phyloP scores from a whole-genome alignment of 2,329 filamentous ascomycete genomes.

The Apiospora kogelbergensis region DNA sequence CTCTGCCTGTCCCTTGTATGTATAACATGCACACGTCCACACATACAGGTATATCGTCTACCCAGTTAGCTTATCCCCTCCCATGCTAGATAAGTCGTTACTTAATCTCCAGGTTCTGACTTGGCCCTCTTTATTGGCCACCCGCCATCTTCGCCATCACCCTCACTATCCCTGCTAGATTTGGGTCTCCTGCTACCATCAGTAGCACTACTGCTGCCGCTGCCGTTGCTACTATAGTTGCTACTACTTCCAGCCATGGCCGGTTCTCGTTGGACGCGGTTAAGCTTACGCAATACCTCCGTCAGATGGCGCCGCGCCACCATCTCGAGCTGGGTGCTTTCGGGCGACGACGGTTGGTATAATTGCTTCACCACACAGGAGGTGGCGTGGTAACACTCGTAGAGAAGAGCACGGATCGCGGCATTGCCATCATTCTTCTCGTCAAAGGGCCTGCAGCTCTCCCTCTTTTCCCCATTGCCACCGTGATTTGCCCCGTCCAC shows the following conservation, averaged over 20 bases:
- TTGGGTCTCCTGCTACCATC: neutral
- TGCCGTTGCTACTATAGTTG: constrained; percentile 35
- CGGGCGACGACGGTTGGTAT: constrained; percentile 46
- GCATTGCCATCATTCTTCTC: constrained; percentile 46
- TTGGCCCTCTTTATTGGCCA: neutral
- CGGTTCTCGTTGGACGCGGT: constrained; percentile 35
- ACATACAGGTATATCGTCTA: too few species aligned
- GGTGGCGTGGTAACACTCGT: constrained; percentile 58
- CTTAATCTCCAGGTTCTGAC: neutral
- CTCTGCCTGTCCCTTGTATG: neutral
- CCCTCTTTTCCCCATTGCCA: constrained; percentile 9
- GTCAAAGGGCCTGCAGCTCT: constrained; percentile 31
- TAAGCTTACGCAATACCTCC: constrained; percentile 45
- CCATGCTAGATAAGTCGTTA: neutral
- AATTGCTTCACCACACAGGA: constrained; percentile 54
- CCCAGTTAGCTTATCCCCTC: too few species aligned
- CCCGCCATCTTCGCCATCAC: constrained; percentile 24
- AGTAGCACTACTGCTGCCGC: neutral
- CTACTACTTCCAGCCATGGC: constrained; percentile 19
- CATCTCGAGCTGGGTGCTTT: constrained; percentile 52
- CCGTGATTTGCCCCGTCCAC: neutral
- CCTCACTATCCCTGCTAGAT: neutral
- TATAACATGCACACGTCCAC: neutral
- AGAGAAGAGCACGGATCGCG: constrained; percentile 51
- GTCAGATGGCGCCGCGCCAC: constrained; percentile 52